Evolutionary conservation across 768 basidiomycete genomes (phyloP).

Genomic region (Chalciporus pseudorubinellus): DNA sequence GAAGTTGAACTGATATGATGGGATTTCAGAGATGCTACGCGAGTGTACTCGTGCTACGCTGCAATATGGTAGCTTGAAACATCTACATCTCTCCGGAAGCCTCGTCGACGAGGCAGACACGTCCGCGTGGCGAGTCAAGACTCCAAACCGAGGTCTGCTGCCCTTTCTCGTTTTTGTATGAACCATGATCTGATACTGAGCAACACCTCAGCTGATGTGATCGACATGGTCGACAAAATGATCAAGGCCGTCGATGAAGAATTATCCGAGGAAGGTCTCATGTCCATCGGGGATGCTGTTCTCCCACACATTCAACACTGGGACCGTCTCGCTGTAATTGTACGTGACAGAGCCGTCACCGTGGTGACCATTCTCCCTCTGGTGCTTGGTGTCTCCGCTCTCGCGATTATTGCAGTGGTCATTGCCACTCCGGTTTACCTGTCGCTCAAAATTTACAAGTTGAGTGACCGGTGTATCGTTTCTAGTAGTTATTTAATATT

Average conservation of each 20-base stretch:
- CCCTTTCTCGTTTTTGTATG: not conserved
- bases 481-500: not conserved
- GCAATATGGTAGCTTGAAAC: not conserved
- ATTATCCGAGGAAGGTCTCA: slow-evolving; percentile 6
- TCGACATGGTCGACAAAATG: slow-evolving; percentile 1
- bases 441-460: not conserved
- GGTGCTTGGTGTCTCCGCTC: slow-evolving; percentile 4
- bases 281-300: slow-evolving; percentile 6
- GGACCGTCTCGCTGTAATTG: slow-evolving; percentile 4
- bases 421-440: not conserved
- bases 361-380: not conserved
- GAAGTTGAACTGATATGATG: not conserved
- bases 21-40: not conserved
- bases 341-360: not conserved
- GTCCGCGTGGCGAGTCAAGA: not conserved
- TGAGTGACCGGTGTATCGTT: not conserved
- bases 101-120: not conserved
- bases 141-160: slow-evolving; percentile 1
- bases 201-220: not conserved
- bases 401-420: not conserved
- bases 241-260: slow-evolving; percentile 4
- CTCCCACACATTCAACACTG: slow-evolving; percentile 12
- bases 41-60: not conserved
- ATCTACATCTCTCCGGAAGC: not conserved
- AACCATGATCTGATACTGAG: not conserved